phyloP scores from a whole-genome alignment of 2,329 filamentous ascomycete genomes.

The Neonectria ditissima region DNA sequence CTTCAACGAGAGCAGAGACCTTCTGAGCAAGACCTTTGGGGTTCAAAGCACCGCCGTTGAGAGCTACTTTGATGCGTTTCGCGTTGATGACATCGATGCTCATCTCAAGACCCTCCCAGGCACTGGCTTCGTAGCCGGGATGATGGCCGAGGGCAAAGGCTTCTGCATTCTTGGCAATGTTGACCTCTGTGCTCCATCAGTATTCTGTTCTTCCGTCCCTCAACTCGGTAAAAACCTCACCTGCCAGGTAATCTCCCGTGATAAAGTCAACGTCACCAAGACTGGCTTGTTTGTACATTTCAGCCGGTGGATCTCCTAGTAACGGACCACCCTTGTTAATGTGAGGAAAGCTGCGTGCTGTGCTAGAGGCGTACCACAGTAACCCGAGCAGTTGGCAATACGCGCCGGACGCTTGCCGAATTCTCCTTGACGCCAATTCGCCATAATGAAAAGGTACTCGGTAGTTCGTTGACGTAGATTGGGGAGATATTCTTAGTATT shows the following conservation, averaged over 20 bases:
- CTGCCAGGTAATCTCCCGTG: conserved; percentile 64
- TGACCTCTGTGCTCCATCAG: conserved; percentile 38
- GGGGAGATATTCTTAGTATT: background rate
- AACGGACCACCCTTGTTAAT: background rate
- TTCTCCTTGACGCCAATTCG: conserved; percentile 17
- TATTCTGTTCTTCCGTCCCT: background rate
- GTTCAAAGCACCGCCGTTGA: conserved; percentile 69
- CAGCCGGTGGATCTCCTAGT: conserved; percentile 23
- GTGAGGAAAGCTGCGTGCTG: background rate
- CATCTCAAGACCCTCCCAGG: conserved; percentile 41
- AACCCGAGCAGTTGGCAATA: conserved; percentile 30
- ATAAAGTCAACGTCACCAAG: conserved; percentile 59
- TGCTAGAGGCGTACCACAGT: conserved; percentile 14
- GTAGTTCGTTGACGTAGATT: background rate
- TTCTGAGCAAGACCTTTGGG: conserved; percentile 61
- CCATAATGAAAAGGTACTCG: background rate
- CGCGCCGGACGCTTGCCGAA: conserved; percentile 22
- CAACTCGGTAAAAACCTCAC: conserved; percentile 38
- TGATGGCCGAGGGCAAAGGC: conserved; percentile 20
- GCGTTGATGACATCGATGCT: conserved; percentile 51
- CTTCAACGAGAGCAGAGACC: conserved; percentile 37
- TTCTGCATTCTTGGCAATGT: conserved; percentile 41
- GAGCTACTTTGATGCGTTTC: conserved; percentile 64
- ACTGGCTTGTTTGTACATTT: conserved; percentile 48
- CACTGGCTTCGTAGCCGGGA: conserved; percentile 38